phyloP scores from a whole-genome alignment of 2,329 filamentous ascomycete species.

The Xylaria sp. region DNA sequence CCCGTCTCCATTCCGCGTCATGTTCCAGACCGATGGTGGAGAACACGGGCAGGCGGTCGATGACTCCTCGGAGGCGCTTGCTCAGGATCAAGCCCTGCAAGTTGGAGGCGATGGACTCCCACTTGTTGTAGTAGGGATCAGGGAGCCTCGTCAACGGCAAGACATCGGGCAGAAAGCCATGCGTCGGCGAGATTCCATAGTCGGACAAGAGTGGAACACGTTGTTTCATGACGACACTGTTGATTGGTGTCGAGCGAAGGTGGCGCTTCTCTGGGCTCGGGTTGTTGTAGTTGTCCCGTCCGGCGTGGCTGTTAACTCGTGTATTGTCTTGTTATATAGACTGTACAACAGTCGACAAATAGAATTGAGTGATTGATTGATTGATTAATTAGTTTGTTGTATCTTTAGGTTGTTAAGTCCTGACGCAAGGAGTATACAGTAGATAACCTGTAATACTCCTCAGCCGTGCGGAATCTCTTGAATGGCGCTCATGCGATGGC shows the following conservation, averaged over 20 bases:
- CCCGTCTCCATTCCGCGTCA: slow-evolving; percentile 91
- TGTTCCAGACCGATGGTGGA: slow-evolving; percentile 83
- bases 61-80: slow-evolving; percentile 80
- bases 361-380: not conserved
- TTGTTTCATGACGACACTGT: slow-evolving; percentile 62
- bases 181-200: slow-evolving; percentile 80
- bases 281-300: not conserved
- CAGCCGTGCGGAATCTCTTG: slow-evolving; percentile 63
- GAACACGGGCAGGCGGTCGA: slow-evolving; percentile 84
- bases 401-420: slow-evolving; percentile 53
- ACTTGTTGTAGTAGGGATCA: slow-evolving; percentile 92
- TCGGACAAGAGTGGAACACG: slow-evolving; percentile 74
- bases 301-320: not conserved
- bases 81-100: slow-evolving; percentile 88
- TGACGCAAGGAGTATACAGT: slow-evolving; percentile 75
- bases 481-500: slow-evolving; percentile 52
- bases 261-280: not conserved
- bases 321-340: not conserved
- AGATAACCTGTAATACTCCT: slow-evolving; percentile 68
- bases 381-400: slow-evolving; percentile 33
- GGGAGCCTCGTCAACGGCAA: slow-evolving; percentile 83
- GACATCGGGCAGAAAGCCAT: slow-evolving; percentile 89
- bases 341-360: not conserved
- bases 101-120: slow-evolving; percentile 88
- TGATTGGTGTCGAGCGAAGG: slow-evolving; percentile 29